Evolutionary conservation across 2,329 filamentous ascomycete genomes (phyloP).

Genomic region (Triangularia verruculosa): DNA sequence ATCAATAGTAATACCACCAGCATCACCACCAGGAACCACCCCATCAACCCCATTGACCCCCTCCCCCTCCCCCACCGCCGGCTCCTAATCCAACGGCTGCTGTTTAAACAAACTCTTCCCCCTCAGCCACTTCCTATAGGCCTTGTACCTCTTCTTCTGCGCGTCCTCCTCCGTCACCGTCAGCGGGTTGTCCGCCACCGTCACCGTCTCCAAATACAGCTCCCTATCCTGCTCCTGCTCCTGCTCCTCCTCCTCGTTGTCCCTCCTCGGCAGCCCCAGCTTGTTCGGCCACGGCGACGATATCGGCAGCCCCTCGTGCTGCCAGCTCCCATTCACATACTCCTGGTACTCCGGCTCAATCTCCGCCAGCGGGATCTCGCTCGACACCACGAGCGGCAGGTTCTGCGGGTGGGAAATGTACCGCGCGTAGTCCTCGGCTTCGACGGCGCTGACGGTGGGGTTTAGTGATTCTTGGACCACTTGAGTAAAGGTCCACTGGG

Average conservation of each 20-base stretch:
- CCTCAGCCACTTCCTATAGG: conserved; percentile 89
- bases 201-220: conserved; percentile 74
- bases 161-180: conserved; percentile 85
- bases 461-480: conserved; percentile 83
- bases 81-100: conserved; percentile 58
- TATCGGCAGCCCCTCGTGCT: conserved; percentile 51
- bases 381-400: conserved; percentile 76
- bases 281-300: background rate
- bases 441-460: conserved; percentile 71
- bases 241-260: conserved; percentile 35
- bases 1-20: background rate
- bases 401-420: conserved; percentile 89
- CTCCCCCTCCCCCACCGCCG: conserved; percentile 17
- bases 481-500: conserved; percentile 85
- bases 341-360: conserved; percentile 70
- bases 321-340: conserved; percentile 69
- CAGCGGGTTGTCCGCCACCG: conserved; percentile 75
- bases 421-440: conserved; percentile 80
- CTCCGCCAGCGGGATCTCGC: conserved; percentile 54
- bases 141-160: conserved; percentile 92
- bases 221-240: conserved; percentile 63
- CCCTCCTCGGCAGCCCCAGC: conserved; percentile 5
- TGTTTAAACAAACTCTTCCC: conserved; percentile 98
- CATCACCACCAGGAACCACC: background rate
- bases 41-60: background rate